Base-by-base conservation (phyloP, 176 grass and related monocot species). In the Hsuehochloa calcarea region DNA sequence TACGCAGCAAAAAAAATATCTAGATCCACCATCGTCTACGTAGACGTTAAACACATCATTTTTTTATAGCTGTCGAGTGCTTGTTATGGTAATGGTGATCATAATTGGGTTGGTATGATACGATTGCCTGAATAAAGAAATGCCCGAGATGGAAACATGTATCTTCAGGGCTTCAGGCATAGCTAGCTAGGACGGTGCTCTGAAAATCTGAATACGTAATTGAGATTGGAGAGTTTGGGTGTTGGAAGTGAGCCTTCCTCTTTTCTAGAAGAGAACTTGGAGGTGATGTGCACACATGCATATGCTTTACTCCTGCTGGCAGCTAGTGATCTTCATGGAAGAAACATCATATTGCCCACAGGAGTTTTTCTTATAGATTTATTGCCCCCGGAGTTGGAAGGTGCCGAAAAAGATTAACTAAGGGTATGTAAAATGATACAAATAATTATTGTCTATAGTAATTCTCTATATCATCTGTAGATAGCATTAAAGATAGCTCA, bases 101-200 rank as follows among this genome's bases (percentile, higher is more conserved):
- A 47, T 69, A 54, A 56, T 63, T 82, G 70, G 64, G 62, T 81
- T 77, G 63, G 63, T 81, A 10, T 23, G 22, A 40, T 68, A 49
- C 45, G 39, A 65, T 81, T 77, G 43, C 50, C 52, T 86, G 70
- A 70, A 82, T 77, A 81, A 89, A 89, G 34, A 70, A 84, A 34
- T 11, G 3, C 10, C 64, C 45, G 29, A 29, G 29, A 29, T 29
- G 29, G 29, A 29, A 55, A 35, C 14, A 31, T 64, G 77, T n/a
- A 26, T 51, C 70, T 26, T 70, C 86, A 78, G 17, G 46, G 31
- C 44, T 45, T 45, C 44, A 45, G 44, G 44, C 80, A 87, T 74
- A 61, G 59, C 6, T 43, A 61, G 70, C 70, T 89, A 74, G 68
- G 60, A 72, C 67, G 81, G 75, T 45, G 51, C 47, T 79, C 75